Conservation (phyloP, 2,329 filamentous ascomycete genomes). For the Annulohypoxylon truncatum region DNA sequence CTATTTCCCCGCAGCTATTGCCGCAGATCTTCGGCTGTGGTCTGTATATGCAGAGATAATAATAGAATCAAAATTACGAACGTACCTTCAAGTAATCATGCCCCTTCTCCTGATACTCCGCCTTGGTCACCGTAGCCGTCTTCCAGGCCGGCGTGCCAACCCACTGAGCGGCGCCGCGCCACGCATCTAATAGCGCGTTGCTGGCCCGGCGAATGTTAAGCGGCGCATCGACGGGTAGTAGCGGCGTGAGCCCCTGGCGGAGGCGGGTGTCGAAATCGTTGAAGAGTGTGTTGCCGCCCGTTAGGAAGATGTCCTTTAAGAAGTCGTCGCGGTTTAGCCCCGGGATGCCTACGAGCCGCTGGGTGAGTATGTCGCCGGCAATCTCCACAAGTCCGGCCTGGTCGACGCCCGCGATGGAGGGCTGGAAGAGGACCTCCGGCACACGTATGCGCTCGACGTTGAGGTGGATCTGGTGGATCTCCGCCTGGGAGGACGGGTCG, state of each 20-base stretch:
- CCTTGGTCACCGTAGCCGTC: slow-evolving; percentile 75
- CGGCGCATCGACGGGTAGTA: slow-evolving; percentile 75
- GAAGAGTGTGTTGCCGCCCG: slow-evolving; percentile 92
- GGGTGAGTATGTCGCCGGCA: slow-evolving; percentile 86
- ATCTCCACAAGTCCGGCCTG: slow-evolving; percentile 96
- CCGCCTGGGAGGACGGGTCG: slow-evolving; percentile 79
- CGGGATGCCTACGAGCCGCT: slow-evolving; percentile 73
- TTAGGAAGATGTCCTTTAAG: slow-evolving; percentile 89
- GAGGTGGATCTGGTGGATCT: slow-evolving; percentile 90
- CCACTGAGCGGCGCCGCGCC: slow-evolving; percentile 93
- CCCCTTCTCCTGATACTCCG: slow-evolving; percentile 93
- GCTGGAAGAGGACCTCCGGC: slow-evolving; percentile 93
- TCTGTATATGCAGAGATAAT: neutral
- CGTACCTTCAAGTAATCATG: slow-evolving; percentile 89
- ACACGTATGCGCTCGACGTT: slow-evolving; percentile 97
- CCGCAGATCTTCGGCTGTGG: neutral
- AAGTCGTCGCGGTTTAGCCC: slow-evolving; percentile 72
- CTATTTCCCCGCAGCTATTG: neutral
- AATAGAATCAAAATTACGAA: slow-evolving; percentile 32
- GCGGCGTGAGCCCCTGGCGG: slow-evolving; percentile 75
- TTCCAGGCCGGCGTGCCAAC: slow-evolving; percentile 71
- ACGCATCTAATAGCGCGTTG: slow-evolving; percentile 87
- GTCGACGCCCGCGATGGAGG: slow-evolving; percentile 89
- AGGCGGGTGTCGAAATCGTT: slow-evolving; percentile 87
- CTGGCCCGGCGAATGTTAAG: slow-evolving; percentile 78